Evolutionary conservation across 139 green algal species (phyloP), one percentile per base, ranked within the genome.

Genomic region (Tetraselmis striata): DNA sequence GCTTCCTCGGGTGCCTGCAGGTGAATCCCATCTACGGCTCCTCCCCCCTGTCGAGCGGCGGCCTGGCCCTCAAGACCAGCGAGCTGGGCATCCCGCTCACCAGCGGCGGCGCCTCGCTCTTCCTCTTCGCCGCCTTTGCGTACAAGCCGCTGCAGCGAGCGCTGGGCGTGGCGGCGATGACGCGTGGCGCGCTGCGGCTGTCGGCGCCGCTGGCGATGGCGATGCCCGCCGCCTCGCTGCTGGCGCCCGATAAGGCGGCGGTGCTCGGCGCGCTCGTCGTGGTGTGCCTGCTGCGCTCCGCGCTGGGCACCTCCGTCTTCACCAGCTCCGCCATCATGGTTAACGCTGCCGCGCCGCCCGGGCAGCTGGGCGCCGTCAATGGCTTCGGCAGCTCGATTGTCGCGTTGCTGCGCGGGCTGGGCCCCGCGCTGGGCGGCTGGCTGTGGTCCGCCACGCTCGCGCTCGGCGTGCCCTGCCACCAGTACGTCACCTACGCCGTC

Each of bases 361-460:
- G 83, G 23, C 79, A 85, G 31, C 78, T 95, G 30, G 91, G 91
- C 1, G 75, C 81, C 11, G 90, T 95, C 5, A 95, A 95, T 78
- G 92, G 92, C 18, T 82, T 88, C 2, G 92, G 92, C 0, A 91
- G 95, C 77, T 91, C 89, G 1, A 59, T 94, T 29, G 92, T 91
- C 0, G 85, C 84, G 22, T 77, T 90, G 27, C 89, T 93, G 25
- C 84, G 92, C 1, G 91, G 88, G 1, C 59, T 90, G 0, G 92
- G 87, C 0, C 92, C 92, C 0, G 87, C 86, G 11, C 31, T 91
- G 83, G 90, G 86, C 0, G 92, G 92, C 28, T 0, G 92, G 23
- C 30, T 91, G 59, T 95, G 92, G 90, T 88, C 81, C 0, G 80
- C 58, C 0, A 84, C 83, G 29, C 29, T 89, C 18, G 74, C 75